Base-by-base conservation (phyloP, 2,329 filamentous ascomycete species). In the Whalleya microplaca region DNA sequence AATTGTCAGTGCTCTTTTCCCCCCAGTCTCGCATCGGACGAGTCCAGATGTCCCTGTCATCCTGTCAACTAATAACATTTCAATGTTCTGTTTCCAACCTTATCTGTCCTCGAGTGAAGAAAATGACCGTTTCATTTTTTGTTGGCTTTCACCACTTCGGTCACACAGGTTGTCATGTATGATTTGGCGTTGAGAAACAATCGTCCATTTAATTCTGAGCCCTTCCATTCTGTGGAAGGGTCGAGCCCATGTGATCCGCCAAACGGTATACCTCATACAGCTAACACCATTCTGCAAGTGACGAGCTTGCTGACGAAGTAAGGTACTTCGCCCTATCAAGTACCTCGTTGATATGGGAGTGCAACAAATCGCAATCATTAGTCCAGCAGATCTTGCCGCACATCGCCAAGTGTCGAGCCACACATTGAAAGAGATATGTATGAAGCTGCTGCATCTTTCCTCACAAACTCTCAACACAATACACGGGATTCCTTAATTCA, bases 201-300 rank as follows among this genome's bases (percentile, higher is more conserved):
- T 16, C 32, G 32, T 14, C 32, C 32, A 14, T 37, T 16, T 3
- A 37, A 37, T 37, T 37, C 32, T 37, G 32, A 37, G 32, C 32
- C 32, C 14, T 37, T 37, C 32, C 32, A 37, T 14, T 16, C 32
- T 16, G 32, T 37, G 9, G 14, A 45, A 23, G 12, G 41, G 49
- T 42, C 49, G 20, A 23, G 49, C 49, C 49, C 49, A n/a, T 45
- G 19, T 21, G 49, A 51, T 51, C 40, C 27, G 18, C 40, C 41
- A 19, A 20, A 44, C 27, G 16, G 19, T 18, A 42, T 51, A 45
- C 45, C 45, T 12, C 18, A 48, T 41, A 48, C 27, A 48, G 45
- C 45, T 48, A 48, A 47, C 27, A 7, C 45, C 3, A 9, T 32
- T 23, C 32, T 48, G 45, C 27, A 14, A 41, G 45, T 37, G 32